A percentile compares a stretch with the other conserved stretches of the same genome.
These are phyloP conservation scores for Pseudofabraea citricarpa DNA, from an alignment of 2,329 filamentous ascomycete species.

Conservation along the genomic window DNA sequence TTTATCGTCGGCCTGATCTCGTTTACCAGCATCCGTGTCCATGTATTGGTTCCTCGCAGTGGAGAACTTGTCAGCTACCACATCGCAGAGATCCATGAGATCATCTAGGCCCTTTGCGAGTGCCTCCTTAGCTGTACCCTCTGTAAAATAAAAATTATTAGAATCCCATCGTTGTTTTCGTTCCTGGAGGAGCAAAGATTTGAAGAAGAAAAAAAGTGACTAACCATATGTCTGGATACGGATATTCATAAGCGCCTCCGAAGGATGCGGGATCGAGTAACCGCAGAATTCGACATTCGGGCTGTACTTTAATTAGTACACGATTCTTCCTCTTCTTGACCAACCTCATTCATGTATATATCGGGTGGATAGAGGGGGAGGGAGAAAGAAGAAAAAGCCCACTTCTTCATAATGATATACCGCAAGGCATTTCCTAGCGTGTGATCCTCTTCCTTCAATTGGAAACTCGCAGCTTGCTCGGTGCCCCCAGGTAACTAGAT, in stretches of 20 bases:
- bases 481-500: constrained; percentile 74
- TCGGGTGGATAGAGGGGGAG: too few species aligned
- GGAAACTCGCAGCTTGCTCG: constrained; percentile 88
- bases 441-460: constrained; percentile 91
- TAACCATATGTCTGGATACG: constrained; percentile 95
- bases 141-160: constrained; percentile 41
- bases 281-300: constrained; percentile 97
- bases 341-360: too few species aligned
- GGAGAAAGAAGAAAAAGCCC: constrained; percentile 29
- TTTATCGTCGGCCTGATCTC: constrained; percentile 1
- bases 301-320: constrained; percentile 40
- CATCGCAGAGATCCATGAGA: constrained; percentile 86
- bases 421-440: constrained; percentile 91
- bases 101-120: constrained; percentile 87
- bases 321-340: too few species aligned
- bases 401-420: constrained; percentile 99
- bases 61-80: constrained; percentile 86
- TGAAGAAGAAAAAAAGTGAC: too few species aligned
- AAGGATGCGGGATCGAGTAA: constrained; percentile 95
- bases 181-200: too few species aligned
- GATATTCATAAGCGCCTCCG: constrained; percentile 93
- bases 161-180: background rate
- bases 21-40: constrained; percentile 12
- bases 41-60: constrained; percentile 59
- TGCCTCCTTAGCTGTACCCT: constrained; percentile 76